Evolutionary conservation across 108 stramenopile genomes (phyloP).

Genomic region (Pseudonitzschia pungens): DNA sequence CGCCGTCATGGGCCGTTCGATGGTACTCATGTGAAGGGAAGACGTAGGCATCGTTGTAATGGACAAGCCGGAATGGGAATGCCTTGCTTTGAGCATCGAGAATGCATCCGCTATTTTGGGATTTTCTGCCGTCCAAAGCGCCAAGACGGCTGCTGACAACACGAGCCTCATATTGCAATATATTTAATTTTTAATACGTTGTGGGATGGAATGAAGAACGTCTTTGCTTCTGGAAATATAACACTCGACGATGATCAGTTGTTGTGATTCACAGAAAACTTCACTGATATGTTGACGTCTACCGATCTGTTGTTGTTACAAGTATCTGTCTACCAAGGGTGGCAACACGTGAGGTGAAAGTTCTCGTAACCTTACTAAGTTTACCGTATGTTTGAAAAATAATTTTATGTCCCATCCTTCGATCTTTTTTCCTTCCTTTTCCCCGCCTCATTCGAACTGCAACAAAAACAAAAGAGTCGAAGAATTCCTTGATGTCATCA

Average conservation of each 20-base stretch:
- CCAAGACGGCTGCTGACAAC: conserved; percentile 4
- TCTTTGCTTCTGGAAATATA: neutral
- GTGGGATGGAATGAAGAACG: too few relatives aligned
- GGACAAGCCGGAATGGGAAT: conserved; percentile 1
- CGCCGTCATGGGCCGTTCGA: conserved; percentile 2
- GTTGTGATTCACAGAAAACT: too few relatives aligned
- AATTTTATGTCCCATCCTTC: neutral
- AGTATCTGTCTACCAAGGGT: too few relatives aligned
- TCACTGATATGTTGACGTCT: neutral
- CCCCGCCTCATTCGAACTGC: neutral
- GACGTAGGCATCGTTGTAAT: neutral
- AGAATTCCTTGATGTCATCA: conserved; percentile 2
- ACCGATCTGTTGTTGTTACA: neutral
- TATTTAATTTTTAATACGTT: neutral
- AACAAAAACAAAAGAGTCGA: neutral
- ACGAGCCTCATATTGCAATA: conserved; percentile 10
- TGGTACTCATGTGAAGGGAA: neutral
- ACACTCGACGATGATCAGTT: too few relatives aligned
- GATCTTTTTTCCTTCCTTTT: neutral
- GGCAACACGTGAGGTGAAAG: neutral
- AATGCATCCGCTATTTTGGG: neutral
- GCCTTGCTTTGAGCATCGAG: neutral
- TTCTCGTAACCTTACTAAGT: too few relatives aligned
- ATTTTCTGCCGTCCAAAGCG: conserved; percentile 7
- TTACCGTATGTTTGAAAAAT: neutral